Base-by-base conservation (phyloP, 768 basidiomycete species). In the Collybia mongolica region DNA sequence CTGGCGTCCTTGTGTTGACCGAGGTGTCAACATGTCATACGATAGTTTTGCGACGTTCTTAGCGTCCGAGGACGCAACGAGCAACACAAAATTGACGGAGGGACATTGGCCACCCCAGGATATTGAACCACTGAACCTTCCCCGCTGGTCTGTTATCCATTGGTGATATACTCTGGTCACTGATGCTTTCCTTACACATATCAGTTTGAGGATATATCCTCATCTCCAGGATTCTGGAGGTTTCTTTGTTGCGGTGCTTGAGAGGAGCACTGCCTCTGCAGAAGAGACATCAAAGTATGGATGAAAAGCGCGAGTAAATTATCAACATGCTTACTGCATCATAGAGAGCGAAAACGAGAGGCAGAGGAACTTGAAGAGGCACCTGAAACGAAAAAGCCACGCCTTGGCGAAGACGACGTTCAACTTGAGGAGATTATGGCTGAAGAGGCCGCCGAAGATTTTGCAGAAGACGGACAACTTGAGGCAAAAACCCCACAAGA, bases 191-290 rank as follows among this genome's bases (percentile, higher is more conserved):
- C 5, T 6, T 5, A 48, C 26, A 40, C 4, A 8, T 1, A n/a
- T 15, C 43, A 97, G 94, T 58, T 70, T 98, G 66, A 81, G 97
- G 35, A 82, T 98, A 54, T 90, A 96, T 62, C 95, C 97, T 2
- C 95, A 98, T 64, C 72, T 97, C 7, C 97, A 98, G 67, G 90
- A 99, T 61, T 92, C 94, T 0, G 97, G 97, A 2, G 97, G 94
- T 0, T 99, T 99, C 71, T 99, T 97, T 63, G 84, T 99, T n/a
- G 93, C 93, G 9, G 88, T 97, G 0, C 66, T 98, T 29, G 79
- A 88, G 62, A 81, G 76, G 60, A 80, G 71, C 19, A 23, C 35
- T 23, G 20, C 12, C 23, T 28, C 42, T 17, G 20, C 18, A 19
- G 44, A 32, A 18, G 23, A 26, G 18, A 44, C 48, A 11, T 23